These are phyloP conservation scores for Schizosaccharomyces osmophilus DNA, from an alignment of 805 yeast genomes.

Conservation along the genomic window DNA sequence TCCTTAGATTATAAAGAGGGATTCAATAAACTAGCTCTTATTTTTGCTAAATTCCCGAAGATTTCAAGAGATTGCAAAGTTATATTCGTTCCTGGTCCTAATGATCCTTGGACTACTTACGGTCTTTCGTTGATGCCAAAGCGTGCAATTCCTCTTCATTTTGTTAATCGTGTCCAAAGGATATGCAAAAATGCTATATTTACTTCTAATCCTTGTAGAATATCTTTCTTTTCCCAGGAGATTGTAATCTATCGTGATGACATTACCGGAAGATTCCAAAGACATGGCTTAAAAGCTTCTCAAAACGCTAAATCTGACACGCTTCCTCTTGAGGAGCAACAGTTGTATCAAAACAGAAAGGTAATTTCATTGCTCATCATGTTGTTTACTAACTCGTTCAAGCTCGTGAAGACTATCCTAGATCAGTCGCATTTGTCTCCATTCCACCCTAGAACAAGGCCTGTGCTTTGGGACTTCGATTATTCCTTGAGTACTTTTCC, in stretches of 20 bases:
- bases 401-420: conserved; percentile 33
- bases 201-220: conserved; percentile 56
- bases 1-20: conserved; percentile 24
- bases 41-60: conserved; percentile 34
- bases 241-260: conserved; percentile 54
- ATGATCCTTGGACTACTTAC: conserved; percentile 86
- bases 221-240: conserved; percentile 67
- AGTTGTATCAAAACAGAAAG: background rate
- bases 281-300: conserved; percentile 29
- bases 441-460: conserved; percentile 32
- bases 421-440: conserved; percentile 84
- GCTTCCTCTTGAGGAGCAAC: conserved; percentile 6
- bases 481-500: conserved; percentile 50
- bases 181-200: conserved; percentile 28
- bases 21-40: conserved; percentile 50
- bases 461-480: conserved; percentile 48
- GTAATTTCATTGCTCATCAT: background rate
- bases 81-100: conserved; percentile 63
- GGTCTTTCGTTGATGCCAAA: conserved; percentile 45
- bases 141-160: conserved; percentile 40
- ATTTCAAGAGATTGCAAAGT: conserved; percentile 31
- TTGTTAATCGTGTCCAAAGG: conserved; percentile 42
- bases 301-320: conserved; percentile 2
- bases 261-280: conserved; percentile 38
- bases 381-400: conserved; percentile 2